Base-by-base conservation (phyloP, 2,329 filamentous ascomycete genomes). In the Trichoderma citrinoviride region DNA sequence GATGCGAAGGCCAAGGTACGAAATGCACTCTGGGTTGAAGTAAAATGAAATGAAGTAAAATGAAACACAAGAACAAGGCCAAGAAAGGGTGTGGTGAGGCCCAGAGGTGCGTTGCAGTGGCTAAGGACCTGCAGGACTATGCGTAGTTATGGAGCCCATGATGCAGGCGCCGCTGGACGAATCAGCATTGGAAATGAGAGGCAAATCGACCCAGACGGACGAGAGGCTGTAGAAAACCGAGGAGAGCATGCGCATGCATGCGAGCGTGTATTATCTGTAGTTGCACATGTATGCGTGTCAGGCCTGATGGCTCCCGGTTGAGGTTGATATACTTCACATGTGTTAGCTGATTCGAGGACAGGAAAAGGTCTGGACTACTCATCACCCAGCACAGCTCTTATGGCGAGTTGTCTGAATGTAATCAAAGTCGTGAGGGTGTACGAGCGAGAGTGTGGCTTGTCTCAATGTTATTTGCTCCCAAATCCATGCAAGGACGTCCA, bases 401-500 rank as follows among this genome's bases (percentile, higher is more conserved):
- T 47, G 40, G 55, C 25, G 23, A 47, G 55, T 37, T 37, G 53
- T 43, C 37, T 14, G 54, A 43, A 41, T 43, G 54, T 14, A 37
- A 37, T 14, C 33, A 37, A 10, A 14, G 33, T 5, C 33, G 12
- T 10, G 12, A 14, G 33, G 33, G 33, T 10, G 29, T 33, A 33
- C 33, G 29, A 2, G 10, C 12, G 33, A 10, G 33, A 21, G 54
- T 56, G 56, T 50, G 33, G 49, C 56, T 37, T 58, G 55, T 37
- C 23, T 40, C 27, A 5, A 47, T 23, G 37, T 33, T 23, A 43
- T 61, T 53, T 44, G 58, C 47, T 61, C 47, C 33, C 58, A 61
- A 23, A 43, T 53, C 47, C 58, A 61, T 61, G 58, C 58, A 61
- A 61, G 47, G 12, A 46, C 58, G 58, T 61, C 58, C 58, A 61